Evolutionary conservation across 345 rosid species (phyloP).

Genomic region (Erodium maritimum): DNA sequence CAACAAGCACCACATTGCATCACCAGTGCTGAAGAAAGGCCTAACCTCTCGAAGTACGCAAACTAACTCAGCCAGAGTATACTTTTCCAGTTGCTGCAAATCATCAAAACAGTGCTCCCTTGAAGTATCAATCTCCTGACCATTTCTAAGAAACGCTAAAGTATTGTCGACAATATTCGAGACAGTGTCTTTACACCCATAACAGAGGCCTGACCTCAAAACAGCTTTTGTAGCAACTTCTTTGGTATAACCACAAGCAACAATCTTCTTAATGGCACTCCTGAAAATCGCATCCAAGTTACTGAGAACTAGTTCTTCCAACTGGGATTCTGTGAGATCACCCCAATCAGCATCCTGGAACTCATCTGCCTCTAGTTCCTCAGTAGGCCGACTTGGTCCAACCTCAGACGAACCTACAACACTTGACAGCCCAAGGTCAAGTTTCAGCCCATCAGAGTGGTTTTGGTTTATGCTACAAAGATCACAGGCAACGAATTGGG

Average conservation of each 20-base stretch:
- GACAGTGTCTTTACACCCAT: conserved; percentile 49
- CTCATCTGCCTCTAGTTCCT: conserved; percentile 38
- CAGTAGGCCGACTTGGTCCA: conserved; percentile 31
- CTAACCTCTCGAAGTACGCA: conserved; percentile 73
- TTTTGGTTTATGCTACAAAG: conserved; percentile 35
- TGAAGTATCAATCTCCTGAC: conserved; percentile 34
- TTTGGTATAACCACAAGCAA: conserved; percentile 40
- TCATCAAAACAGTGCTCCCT: conserved; percentile 45
- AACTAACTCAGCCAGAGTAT: conserved; percentile 77
- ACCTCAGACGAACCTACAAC: conserved; percentile 25
- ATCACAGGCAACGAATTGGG: conserved; percentile 30
- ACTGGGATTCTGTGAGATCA: conserved; percentile 57
- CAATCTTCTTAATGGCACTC: conserved; percentile 52
- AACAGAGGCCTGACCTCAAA: conserved; percentile 55
- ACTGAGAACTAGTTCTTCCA: conserved; percentile 61
- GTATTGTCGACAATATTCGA: conserved; percentile 68
- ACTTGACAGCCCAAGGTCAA: conserved; percentile 48
- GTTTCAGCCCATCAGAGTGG: conserved; percentile 39
- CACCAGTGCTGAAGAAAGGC: conserved; percentile 78
- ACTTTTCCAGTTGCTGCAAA: conserved; percentile 63
- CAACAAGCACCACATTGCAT: conserved; percentile 96
- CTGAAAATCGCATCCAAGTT: conserved; percentile 53
- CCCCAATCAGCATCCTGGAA: conserved; percentile 68
- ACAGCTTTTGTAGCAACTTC: conserved; percentile 52
- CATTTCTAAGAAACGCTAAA: conserved; percentile 48